These are phyloP conservation scores for Trypanosomatidae sp. DNA, from an alignment of 208 protist species.

Conservation along the genomic window DNA sequence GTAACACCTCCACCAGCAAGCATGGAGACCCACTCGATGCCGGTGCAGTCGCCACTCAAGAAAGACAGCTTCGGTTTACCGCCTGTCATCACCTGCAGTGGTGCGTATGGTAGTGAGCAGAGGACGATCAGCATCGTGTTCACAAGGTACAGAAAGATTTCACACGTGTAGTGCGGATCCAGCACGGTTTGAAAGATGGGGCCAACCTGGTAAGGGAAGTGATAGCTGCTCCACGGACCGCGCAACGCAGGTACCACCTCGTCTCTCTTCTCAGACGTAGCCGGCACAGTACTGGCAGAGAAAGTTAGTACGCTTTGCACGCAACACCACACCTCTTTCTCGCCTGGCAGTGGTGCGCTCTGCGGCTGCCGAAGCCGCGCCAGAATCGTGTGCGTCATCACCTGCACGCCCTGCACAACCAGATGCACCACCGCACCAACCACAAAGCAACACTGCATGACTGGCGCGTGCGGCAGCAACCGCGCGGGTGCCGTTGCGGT, in stretches of 20 bases:
- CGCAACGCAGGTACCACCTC: not conserved
- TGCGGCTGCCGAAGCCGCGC: slow-evolving; percentile 21
- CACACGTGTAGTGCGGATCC: slow-evolving; percentile 84
- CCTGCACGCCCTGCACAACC: slow-evolving; percentile 53
- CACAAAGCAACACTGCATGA: slow-evolving; percentile 2
- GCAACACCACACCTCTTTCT: slow-evolving; percentile 12
- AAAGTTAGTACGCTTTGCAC: not conserved
- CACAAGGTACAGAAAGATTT: slow-evolving; percentile 65
- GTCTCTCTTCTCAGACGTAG: too few species aligned
- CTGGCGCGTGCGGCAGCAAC: not conserved
- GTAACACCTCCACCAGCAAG: slow-evolving; percentile 29
- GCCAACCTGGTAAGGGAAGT: slow-evolving; percentile 14
- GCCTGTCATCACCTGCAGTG: too few species aligned
- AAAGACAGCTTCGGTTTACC: too few species aligned
- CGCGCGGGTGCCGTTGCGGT: not conserved
- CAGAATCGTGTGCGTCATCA: slow-evolving; percentile 51
- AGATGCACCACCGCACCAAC: slow-evolving; percentile 30
- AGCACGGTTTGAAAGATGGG: slow-evolving; percentile 41
- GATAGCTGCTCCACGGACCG: slow-evolving; percentile 26
- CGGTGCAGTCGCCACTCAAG: too few species aligned
- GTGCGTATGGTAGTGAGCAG: slow-evolving; percentile 8
- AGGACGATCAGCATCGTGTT: slow-evolving; percentile 31
- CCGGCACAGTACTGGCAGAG: not conserved
- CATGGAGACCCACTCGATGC: not conserved
- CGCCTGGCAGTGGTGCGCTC: not conserved